phyloP scores from a whole-genome alignment of 148 eudicot species.

The Rheum nobile region DNA sequence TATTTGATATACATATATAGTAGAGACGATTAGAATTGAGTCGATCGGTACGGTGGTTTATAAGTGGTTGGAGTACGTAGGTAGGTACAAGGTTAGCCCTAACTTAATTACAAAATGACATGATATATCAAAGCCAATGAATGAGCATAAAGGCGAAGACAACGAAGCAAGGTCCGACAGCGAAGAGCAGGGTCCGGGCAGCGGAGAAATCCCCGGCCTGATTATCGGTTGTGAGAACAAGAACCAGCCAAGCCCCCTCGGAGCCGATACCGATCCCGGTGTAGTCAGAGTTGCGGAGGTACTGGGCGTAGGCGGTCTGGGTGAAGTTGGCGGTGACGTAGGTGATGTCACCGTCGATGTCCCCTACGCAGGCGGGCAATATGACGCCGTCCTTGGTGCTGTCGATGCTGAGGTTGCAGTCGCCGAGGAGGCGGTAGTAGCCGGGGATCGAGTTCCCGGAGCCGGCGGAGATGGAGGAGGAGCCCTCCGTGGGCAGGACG shows the following conservation, averaged over 20 bases:
- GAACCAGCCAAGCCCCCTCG: slow-evolving; percentile 70
- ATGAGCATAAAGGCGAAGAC: too few species aligned
- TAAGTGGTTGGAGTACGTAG: too few species aligned
- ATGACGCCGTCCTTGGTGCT: slow-evolving; percentile 44
- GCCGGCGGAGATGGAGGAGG: slow-evolving; percentile 18
- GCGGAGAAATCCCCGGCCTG: slow-evolving; percentile 35
- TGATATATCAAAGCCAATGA: too few species aligned
- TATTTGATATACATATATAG: too few species aligned
- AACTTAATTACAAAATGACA: too few species aligned
- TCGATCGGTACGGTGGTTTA: too few species aligned
- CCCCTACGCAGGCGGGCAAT: slow-evolving; percentile 56
- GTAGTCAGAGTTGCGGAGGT: slow-evolving; percentile 44
- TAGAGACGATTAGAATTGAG: too few species aligned
- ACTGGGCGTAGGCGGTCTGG: slow-evolving; percentile 22
- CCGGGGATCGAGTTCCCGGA: slow-evolving; percentile 20
- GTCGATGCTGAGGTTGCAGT: slow-evolving; percentile 45
- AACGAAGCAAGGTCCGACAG: too few species aligned
- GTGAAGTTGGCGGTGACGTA: slow-evolving; percentile 75
- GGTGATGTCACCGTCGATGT: slow-evolving; percentile 26
- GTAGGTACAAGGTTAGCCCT: too few species aligned
- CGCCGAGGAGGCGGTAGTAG: slow-evolving; percentile 38
- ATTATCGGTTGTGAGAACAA: slow-evolving; percentile 42
- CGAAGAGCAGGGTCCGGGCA: too few species aligned
- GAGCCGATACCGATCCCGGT: slow-evolving; percentile 59
- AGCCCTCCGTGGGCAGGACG: slow-evolving; percentile 7